A percentile compares a stretch with the other conserved stretches of the same genome.
These are phyloP conservation scores for Daldinia sp. DNA, from an alignment of 2,329 filamentous ascomycete species.

Conservation along the genomic window DNA sequence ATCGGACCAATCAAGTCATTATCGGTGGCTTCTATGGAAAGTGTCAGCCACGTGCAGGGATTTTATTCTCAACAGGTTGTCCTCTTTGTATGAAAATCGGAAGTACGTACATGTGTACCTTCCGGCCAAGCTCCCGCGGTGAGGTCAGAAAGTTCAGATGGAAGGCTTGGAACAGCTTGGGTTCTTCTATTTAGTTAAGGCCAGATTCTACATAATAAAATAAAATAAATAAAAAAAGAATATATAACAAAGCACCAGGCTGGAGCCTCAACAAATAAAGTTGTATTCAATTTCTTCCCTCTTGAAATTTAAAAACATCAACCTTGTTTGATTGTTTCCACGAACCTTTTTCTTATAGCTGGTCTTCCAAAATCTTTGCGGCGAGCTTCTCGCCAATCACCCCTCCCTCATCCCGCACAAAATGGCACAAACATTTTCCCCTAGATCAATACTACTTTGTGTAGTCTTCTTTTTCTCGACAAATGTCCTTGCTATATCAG, in stretches of 20 bases:
- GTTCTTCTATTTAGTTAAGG: slow-evolving; percentile 36
- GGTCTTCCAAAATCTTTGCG: slow-evolving; percentile 38
- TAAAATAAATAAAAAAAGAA: slow-evolving; percentile 26
- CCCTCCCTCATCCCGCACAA: slow-evolving; percentile 47
- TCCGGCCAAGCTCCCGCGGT: slow-evolving; percentile 44
- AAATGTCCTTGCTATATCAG: slow-evolving; percentile 69
- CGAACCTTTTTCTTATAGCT: slow-evolving; percentile 24
- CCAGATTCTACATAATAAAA: slow-evolving; percentile 39
- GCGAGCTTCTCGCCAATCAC: slow-evolving; percentile 49
- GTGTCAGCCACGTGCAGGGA: slow-evolving; percentile 38
- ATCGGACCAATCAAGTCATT: slow-evolving; percentile 47
- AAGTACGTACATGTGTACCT: slow-evolving; percentile 19
- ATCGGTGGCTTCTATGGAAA: slow-evolving; percentile 47
- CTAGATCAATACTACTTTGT: slow-evolving; percentile 54
- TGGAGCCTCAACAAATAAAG: slow-evolving; percentile 26
- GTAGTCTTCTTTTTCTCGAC: slow-evolving; percentile 59
- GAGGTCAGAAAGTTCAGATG: slow-evolving; percentile 41
- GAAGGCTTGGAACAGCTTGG: slow-evolving; percentile 32
- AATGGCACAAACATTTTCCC: slow-evolving; percentile 56
- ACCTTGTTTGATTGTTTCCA: slow-evolving; percentile 9
- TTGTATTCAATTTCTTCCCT: slow-evolving; percentile 10
- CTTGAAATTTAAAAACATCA: slow-evolving; percentile 7
- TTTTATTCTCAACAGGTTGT: slow-evolving; percentile 46
- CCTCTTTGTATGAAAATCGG: slow-evolving; percentile 36
- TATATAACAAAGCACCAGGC: slow-evolving; percentile 28